Conservation (phyloP, 2,329 filamentous ascomycete genomes). For the Dactylonectria estremocensis region DNA sequence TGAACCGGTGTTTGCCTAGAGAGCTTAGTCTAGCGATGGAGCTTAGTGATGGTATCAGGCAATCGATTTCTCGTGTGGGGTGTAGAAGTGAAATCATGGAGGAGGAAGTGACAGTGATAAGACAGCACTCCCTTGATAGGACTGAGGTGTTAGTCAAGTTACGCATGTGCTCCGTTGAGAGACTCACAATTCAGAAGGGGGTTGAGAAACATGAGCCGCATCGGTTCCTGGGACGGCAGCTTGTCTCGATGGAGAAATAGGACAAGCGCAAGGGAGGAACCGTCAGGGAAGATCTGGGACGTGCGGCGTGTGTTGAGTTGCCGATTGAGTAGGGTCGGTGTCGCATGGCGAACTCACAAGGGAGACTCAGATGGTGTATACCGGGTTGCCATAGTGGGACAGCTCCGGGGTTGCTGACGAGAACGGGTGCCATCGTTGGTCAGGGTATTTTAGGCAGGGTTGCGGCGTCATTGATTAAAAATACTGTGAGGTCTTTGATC, state of each 20-base stretch:
- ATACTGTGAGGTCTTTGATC: conserved; percentile 7
- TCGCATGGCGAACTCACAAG: background rate
- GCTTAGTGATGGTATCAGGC: background rate
- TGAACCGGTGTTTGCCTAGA: background rate
- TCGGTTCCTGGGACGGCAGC: background rate
- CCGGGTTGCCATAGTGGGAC: background rate
- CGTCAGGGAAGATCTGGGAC: conserved; percentile 12
- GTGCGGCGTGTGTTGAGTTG: background rate
- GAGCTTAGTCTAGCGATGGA: background rate
- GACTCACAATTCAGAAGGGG: background rate
- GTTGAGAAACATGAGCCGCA: conserved; percentile 5
- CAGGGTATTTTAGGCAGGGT: background rate
- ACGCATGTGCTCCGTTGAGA: background rate
- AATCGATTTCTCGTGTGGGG: background rate
- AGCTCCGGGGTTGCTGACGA: conserved; percentile 6
- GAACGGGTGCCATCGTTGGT: conserved; percentile 2
- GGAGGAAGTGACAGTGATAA: background rate
- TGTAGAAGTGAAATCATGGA: background rate
- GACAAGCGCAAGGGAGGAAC: conserved; percentile 3
- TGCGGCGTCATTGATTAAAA: background rate
- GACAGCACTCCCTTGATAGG: background rate
- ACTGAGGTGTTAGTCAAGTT: background rate
- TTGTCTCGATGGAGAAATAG: conserved; percentile 10
- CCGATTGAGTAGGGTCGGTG: background rate
- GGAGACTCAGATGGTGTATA: too few relatives aligned